Percentiles rank a stretch among this genome's conserved stretches.
These are phyloP conservation scores for Rhodotorula kratochvilovae DNA, from an alignment of 768 basidiomycete species.

Conservation along the genomic window DNA sequence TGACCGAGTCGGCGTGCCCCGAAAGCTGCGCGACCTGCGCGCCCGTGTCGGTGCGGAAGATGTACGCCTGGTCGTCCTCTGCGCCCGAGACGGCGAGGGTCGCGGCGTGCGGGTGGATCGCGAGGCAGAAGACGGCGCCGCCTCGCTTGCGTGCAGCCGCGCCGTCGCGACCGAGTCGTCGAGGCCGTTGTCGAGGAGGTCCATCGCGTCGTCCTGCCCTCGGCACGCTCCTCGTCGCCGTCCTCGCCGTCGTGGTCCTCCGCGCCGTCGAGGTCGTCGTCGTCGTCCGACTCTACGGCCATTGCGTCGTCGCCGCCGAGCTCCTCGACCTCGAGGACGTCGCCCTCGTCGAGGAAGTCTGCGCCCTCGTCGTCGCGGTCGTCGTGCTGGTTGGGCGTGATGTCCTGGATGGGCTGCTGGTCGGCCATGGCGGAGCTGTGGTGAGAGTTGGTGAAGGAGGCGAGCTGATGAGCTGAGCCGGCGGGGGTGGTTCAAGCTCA, in stretches of 20 bases:
- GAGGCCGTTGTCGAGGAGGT: constrained; percentile 28
- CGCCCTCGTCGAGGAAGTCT: constrained; percentile 51
- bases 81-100: constrained; percentile 86
- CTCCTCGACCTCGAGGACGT: constrained; percentile 52
- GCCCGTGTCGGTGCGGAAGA: constrained; percentile 82
- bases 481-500: too few species aligned
- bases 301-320: constrained; percentile 57
- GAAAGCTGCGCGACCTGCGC: constrained; percentile 75
- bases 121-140: constrained; percentile 72
- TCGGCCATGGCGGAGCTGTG: background rate
- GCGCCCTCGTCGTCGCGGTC: background rate
- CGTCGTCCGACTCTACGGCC: constrained; percentile 43
- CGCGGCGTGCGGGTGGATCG: constrained; percentile 71
- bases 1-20: constrained; percentile 90
- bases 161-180: constrained; percentile 48
- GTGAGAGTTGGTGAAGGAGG: background rate
- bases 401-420: background rate
- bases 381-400: background rate
- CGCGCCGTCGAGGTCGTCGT: constrained; percentile 59
- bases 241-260: constrained; percentile 20
- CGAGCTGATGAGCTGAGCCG: background rate
- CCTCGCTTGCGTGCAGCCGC: constrained; percentile 53
- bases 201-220: constrained; percentile 53
- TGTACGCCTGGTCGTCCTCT: constrained; percentile 88
- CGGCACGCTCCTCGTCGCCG: constrained; percentile 54